These are phyloP conservation scores for Quercus ilex DNA, from an alignment of 306 rosid species.

Conservation along the genomic window DNA sequence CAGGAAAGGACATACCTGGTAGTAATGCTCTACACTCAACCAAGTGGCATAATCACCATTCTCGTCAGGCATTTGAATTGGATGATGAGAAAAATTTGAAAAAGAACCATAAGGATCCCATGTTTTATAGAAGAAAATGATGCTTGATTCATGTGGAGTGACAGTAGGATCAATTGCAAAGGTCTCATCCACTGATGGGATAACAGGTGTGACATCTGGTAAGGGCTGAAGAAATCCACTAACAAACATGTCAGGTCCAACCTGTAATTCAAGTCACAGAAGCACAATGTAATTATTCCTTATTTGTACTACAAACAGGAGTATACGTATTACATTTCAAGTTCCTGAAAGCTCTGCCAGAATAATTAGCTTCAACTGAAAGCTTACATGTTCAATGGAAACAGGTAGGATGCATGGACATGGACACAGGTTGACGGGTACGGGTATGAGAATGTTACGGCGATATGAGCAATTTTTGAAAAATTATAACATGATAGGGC, in stretches of 20 bases:
- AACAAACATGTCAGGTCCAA: slow-evolving; percentile 88
- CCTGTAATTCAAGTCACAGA: slow-evolving; percentile 43
- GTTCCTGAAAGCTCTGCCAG: background rate
- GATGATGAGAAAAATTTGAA: slow-evolving; percentile 91
- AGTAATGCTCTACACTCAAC: slow-evolving; percentile 89
- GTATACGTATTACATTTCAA: slow-evolving; percentile 13
- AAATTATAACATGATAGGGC: too few species aligned
- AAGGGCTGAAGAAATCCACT: slow-evolving; percentile 91
- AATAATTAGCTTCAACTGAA: slow-evolving; percentile 12
- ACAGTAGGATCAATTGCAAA: slow-evolving; percentile 74
- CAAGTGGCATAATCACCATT: slow-evolving; percentile 64
- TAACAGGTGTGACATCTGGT: slow-evolving; percentile 66
- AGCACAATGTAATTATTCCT: background rate
- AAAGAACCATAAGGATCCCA: slow-evolving; percentile 93
- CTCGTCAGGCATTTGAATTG: slow-evolving; percentile 62
- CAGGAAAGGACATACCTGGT: slow-evolving; percentile 64
- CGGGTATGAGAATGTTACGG: too few species aligned
- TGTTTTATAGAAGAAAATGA: slow-evolving; percentile 78
- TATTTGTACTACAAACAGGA: background rate
- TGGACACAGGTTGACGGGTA: too few species aligned
- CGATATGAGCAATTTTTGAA: too few species aligned
- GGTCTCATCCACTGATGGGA: slow-evolving; percentile 79
- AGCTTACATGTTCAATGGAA: slow-evolving; percentile 1
- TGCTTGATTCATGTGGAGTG: slow-evolving; percentile 68
- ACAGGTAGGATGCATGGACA: background rate